Evolutionary conservation across 495 filamentous ascomycete genomes (phyloP).

Genomic region (Lasiosphaeria ovina): DNA sequence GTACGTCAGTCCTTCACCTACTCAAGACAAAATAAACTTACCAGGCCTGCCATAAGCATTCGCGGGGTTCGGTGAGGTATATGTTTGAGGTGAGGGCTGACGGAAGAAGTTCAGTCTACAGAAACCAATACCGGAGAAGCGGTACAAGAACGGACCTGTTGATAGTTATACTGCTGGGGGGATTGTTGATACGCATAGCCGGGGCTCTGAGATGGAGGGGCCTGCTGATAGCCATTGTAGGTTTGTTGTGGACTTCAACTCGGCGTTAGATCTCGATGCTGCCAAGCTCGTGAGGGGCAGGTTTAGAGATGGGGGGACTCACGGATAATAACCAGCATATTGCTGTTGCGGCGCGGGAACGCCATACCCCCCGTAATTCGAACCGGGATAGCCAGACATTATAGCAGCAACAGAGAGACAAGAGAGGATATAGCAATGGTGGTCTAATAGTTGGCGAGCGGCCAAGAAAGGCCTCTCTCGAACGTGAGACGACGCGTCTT

Average conservation of each 20-base stretch:
- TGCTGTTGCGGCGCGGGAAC: conserved; percentile 38
- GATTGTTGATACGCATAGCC: conserved; percentile 51
- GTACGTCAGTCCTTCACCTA: neutral
- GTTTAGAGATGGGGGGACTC: conserved; percentile 15
- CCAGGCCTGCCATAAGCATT: conserved; percentile 38
- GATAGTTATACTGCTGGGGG: conserved; percentile 38
- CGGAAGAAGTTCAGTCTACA: conserved; percentile 18
- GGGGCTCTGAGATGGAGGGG: conserved; percentile 30
- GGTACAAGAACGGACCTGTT: conserved; percentile 21
- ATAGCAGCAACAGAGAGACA: conserved; percentile 6
- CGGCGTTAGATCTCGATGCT: conserved; percentile 6
- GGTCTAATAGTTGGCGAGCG: neutral
- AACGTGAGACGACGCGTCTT: conserved; percentile 13
- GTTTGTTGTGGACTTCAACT: conserved; percentile 16
- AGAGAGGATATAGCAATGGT: neutral
- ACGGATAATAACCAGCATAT: conserved; percentile 42
- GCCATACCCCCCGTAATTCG: conserved; percentile 40
- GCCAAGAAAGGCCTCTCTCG: conserved; percentile 20
- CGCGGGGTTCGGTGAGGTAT: conserved; percentile 21
- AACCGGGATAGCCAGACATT: conserved; percentile 43
- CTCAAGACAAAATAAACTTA: conserved; percentile 26
- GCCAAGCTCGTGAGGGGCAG: neutral
- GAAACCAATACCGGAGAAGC: neutral
- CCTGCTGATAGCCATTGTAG: conserved; percentile 26
- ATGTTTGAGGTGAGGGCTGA: conserved; percentile 44